phyloP scores from a whole-genome alignment of 73 alveolate genomes.

The Paramecium bursaria region DNA sequence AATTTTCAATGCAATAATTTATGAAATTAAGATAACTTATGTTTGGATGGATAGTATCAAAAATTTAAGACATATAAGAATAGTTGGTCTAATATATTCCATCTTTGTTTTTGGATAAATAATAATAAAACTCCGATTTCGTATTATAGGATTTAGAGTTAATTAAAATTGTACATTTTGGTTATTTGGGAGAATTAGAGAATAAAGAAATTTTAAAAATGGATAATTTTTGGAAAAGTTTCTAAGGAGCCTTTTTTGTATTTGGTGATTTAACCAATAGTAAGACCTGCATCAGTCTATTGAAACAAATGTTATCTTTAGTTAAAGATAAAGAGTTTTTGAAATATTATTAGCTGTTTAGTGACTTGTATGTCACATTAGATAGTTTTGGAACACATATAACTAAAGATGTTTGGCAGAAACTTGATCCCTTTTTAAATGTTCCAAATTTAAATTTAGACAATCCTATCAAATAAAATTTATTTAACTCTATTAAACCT shows the following conservation, averaged over 20 bases:
- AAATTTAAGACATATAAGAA: slow-evolving; percentile 23
- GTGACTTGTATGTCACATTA: slow-evolving; percentile 12
- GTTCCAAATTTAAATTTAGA: slow-evolving; percentile 1
- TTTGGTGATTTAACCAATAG: slow-evolving; percentile 33
- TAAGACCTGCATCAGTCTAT: slow-evolving; percentile 22
- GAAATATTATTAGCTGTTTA: slow-evolving; percentile 7
- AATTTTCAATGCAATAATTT: slow-evolving; percentile 23
- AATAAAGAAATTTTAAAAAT: neutral
- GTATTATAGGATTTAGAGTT: slow-evolving; percentile 8
- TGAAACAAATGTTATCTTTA: neutral
- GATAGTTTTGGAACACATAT: slow-evolving; percentile 58
- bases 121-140: slow-evolving; percentile 16
- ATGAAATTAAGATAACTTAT: slow-evolving; percentile 13
- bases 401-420: slow-evolving; percentile 57
- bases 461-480: neutral
- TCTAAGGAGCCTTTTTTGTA: neutral
- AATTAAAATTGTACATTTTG: slow-evolving; percentile 26
- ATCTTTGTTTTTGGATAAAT: neutral
- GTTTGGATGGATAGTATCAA: neutral
- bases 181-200: no score
- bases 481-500: slow-evolving; percentile 7
- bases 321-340: neutral
- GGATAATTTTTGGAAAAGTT: slow-evolving; percentile 39
- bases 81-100: slow-evolving; percentile 23
- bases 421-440: slow-evolving; percentile 30